These are phyloP conservation scores for Microdochium trichocladiopsis DNA, from an alignment of 2,329 filamentous ascomycete species.

Conservation along the genomic window DNA sequence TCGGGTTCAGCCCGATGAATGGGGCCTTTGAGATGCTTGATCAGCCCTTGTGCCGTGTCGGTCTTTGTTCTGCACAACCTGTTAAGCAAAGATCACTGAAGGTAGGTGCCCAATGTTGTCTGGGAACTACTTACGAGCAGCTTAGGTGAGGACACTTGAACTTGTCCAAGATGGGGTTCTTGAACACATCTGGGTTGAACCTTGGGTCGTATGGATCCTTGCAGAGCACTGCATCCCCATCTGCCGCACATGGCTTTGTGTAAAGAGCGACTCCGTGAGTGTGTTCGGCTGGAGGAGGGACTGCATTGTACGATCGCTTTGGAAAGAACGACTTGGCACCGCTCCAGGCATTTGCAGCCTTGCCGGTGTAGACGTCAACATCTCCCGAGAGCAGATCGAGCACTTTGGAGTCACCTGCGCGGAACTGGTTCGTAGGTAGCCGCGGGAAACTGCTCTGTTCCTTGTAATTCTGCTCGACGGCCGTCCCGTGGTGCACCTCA, in stretches of 20 bases:
- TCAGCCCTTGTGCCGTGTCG: constrained; percentile 20
- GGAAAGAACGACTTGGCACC: background rate
- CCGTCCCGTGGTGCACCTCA: background rate
- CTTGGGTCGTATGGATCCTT: constrained; percentile 37
- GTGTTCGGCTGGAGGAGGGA: constrained; percentile 4
- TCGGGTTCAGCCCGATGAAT: constrained; percentile 26
- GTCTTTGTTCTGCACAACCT: constrained; percentile 30
- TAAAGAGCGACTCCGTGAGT: background rate
- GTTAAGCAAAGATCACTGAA: constrained; percentile 1
- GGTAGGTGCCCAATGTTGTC: background rate
- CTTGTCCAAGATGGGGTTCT: constrained; percentile 27
- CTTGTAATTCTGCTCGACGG: constrained; percentile 3
- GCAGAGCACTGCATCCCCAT: constrained; percentile 8
- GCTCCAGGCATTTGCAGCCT: background rate
- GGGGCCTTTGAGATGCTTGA: constrained; percentile 35
- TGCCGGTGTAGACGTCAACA: background rate
- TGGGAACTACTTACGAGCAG: constrained; percentile 34
- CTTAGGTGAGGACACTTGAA: constrained; percentile 46
- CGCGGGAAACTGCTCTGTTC: constrained; percentile 7
- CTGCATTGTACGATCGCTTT: background rate
- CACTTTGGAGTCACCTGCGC: constrained; percentile 10
- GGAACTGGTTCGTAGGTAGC: constrained; percentile 5
- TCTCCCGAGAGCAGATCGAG: constrained; percentile 9
- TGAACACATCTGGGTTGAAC: constrained; percentile 43
- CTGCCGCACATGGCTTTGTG: constrained; percentile 5